phyloP scores from a whole-genome alignment of 306 rosid species.

The Medicago ruthenica region DNA sequence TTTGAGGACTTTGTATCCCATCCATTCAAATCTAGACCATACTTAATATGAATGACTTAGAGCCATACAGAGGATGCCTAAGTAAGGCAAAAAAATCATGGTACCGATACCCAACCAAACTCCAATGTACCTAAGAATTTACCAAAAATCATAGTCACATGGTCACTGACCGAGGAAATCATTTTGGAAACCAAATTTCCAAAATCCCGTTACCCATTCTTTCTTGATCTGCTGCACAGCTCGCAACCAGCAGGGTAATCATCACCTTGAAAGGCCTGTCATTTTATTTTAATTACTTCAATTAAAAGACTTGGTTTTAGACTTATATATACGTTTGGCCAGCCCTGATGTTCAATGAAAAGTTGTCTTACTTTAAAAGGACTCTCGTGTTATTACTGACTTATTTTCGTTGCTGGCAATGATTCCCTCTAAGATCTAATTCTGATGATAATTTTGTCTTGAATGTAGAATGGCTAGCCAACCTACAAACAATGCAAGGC shows the following conservation, averaged over 20 bases:
- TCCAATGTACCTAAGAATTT: too few species aligned
- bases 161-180: neutral
- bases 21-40: neutral
- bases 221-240: neutral
- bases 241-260: neutral
- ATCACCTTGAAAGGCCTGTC: neutral
- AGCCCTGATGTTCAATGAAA: neutral
- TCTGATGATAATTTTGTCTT: conserved; percentile 6
- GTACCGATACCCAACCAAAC: too few species aligned
- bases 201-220: neutral
- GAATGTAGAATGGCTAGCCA: conserved; percentile 59
- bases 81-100: neutral
- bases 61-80: neutral
- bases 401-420: neutral
- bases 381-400: neutral
- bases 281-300: neutral
- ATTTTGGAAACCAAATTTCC: conserved; percentile 3
- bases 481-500: conserved; percentile 49
- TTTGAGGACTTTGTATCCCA: neutral
- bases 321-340: neutral
- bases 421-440: neutral
- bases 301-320: neutral
- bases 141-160: neutral
- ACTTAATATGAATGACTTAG: neutral
- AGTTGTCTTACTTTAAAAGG: neutral